phyloP scores from a whole-genome alignment of 2,329 filamentous ascomycete species.

The Aspergillus costaricaensis region DNA sequence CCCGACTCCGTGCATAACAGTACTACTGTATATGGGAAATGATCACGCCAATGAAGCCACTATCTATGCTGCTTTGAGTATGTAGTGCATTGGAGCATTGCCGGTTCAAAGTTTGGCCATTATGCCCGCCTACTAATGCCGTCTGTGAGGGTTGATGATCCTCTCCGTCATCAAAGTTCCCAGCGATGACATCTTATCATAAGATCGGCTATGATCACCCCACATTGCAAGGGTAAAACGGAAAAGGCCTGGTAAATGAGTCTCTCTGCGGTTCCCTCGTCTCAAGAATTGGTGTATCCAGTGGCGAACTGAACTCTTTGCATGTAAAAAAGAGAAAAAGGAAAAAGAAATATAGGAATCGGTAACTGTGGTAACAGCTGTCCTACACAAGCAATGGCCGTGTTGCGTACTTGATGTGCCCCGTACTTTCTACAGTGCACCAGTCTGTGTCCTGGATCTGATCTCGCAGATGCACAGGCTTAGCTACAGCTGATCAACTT shows the following conservation, averaged over 20 bases:
- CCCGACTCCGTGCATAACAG: neutral
- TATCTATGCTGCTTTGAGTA: neutral
- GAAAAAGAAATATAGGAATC: neutral
- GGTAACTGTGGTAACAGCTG: slow-evolving; percentile 1
- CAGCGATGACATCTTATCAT: neutral
- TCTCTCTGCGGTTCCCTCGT: neutral
- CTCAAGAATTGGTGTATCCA: slow-evolving; percentile 4
- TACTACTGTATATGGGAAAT: neutral
- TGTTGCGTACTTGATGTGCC: neutral
- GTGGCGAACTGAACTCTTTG: neutral
- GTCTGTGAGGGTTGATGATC: neutral
- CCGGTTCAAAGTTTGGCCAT: neutral
- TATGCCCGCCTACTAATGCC: neutral
- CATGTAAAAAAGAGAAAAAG: neutral
- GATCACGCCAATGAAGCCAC: neutral
- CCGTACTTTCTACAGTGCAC: neutral
- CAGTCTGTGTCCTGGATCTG: slow-evolving; percentile 4
- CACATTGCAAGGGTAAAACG: neutral
- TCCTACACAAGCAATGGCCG: neutral
- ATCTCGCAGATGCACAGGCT: slow-evolving; percentile 8
- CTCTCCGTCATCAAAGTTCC: neutral
- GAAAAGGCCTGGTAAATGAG: neutral
- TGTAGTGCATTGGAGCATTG: neutral
- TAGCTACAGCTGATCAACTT: slow-evolving; percentile 8
- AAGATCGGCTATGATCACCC: slow-evolving; percentile 1